Base-by-base conservation (phyloP, 1,284 basidiomycete genomes). In the Ceratobasidium sp. region DNA sequence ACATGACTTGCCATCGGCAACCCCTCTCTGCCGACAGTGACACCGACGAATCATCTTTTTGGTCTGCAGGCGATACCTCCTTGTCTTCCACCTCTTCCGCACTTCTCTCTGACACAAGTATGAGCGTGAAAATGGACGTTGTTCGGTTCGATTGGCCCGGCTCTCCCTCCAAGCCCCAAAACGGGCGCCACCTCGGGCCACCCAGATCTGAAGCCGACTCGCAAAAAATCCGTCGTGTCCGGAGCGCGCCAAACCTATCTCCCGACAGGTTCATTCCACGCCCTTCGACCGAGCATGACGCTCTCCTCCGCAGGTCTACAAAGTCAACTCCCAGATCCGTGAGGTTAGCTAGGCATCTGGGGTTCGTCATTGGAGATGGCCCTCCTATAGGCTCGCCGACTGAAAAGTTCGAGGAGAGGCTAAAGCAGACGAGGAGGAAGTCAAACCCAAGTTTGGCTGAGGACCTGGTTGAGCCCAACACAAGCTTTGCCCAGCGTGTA, bases 81-180 rank as follows among this genome's bases (percentile, higher is more conserved):
- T n/a, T 64, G 48, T 51, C 62, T 21, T 64, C 62, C 14, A 66
- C 18, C 0, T 51, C 63, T 21, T 66, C 63, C 8, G 38, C 49
- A 4, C 38, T 54, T 7, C 16, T 30, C 14, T 69, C 66, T 2
- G 66, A 69, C 14, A 69, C 66, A 9, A 69, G 66, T 42, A 69
- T 69, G n/a, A 56, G 33, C 42, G 66, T 69, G 44, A 54, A 53
- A 30, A 69, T 69, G 66, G 66, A 69, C 38, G 66, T 69, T 21
- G 66, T 69, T 42, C 66, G 66, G 11, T 69, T 69, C 40, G 66
- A 69, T 28, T 69, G 66, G 66, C 66, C 66, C 9, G 30, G 46
- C 42, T 58, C 54, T 36, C 18, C 18, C 33, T 58, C 30, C 56
- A 23, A 58, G 36, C 36, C 30, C 36, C 56, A 36, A 69, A 25